A percentile compares a stretch with the other conserved stretches of the same genome.
phyloP scores from a whole-genome alignment of 139 green algal species.

The Auxenochlorella protothecoides region DNA sequence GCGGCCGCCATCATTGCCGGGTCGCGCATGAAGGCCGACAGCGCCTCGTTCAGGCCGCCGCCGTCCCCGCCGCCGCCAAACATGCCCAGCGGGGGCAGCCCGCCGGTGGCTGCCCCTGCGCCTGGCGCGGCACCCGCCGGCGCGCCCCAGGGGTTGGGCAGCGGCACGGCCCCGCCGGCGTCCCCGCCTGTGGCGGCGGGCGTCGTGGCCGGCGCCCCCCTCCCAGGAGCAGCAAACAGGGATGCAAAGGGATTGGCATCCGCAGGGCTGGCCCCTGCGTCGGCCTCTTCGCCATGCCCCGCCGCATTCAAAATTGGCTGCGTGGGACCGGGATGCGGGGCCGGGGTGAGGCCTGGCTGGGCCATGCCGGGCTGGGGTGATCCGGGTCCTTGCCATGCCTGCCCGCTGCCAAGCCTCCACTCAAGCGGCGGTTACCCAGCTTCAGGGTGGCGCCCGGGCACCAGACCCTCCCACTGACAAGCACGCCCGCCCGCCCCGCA shows the following conservation, averaged over 20 bases:
- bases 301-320: no score
- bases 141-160: conserved; percentile 91
- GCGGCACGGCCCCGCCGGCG: conserved; percentile 64
- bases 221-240: conserved; percentile 15
- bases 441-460: no score
- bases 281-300: no score
- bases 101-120: background rate
- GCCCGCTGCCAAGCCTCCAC: no score
- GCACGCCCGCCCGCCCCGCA: background rate
- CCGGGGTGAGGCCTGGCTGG: no score
- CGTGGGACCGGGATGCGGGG: no score
- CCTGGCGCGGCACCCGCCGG: background rate
- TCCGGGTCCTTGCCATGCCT: no score
- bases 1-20: conserved; percentile 18
- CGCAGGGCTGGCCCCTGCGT: no score
- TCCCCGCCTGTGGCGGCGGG: background rate
- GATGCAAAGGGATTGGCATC: conserved; percentile 24
- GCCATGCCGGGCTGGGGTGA: no score
- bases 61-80: background rate
- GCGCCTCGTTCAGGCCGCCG: conserved; percentile 34
- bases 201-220: background rate
- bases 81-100: background rate
- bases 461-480: no score
- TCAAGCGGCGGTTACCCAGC: no score
- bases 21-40: conserved; percentile 64